Evolutionary conservation across 2,329 filamentous ascomycete genomes (phyloP).

Genomic region (Karstenula rhodostoma): DNA sequence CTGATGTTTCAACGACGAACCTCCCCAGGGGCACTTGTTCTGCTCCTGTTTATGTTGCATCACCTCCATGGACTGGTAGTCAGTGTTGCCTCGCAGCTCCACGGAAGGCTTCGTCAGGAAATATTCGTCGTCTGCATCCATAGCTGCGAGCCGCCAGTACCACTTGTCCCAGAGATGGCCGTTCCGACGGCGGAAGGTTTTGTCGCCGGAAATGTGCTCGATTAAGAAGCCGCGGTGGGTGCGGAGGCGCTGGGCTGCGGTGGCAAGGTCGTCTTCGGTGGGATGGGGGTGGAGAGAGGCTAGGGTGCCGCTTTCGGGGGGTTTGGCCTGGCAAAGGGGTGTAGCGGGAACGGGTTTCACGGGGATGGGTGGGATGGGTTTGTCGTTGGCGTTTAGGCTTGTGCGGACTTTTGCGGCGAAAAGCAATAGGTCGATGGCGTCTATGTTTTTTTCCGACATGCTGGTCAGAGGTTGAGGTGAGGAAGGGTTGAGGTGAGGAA

Average conservation of each 20-base stretch:
- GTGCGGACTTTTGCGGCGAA: not conserved
- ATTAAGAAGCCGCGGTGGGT: not conserved
- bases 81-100: no score
- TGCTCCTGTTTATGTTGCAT: no score
- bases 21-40: not conserved
- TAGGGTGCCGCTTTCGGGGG: not conserved
- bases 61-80: no score
- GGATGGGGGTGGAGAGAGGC: not conserved
- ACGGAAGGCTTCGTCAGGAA: no score
- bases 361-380: not conserved
- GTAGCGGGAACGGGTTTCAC: not conserved
- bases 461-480: not conserved
- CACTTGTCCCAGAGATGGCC: no score
- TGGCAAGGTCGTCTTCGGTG: not conserved
- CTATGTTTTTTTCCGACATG: not conserved
- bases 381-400: not conserved
- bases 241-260: not conserved
- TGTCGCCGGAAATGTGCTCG: not conserved
- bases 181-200: no score
- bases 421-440: not conserved
- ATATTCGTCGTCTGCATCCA: no score
- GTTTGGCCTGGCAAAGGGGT: not conserved
- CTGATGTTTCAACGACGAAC: not conserved
- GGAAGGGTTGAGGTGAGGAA: not conserved
- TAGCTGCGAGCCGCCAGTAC: no score